phyloP scores from a whole-genome alignment of 1,284 basidiomycete species.

The Trichosporon asahii region DNA sequence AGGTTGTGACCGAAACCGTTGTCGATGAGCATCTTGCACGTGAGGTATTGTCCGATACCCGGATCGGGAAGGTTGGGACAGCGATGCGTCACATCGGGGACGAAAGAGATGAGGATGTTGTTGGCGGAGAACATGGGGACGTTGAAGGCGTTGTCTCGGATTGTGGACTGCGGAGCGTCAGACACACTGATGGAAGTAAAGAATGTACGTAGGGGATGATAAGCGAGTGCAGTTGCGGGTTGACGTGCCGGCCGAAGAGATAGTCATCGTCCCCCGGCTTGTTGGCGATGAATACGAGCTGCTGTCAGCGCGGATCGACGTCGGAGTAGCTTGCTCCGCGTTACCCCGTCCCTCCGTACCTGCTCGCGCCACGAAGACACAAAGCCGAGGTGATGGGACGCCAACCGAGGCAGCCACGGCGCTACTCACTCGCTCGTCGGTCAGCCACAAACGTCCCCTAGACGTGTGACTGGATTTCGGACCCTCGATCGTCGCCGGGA shows the following conservation, averaged over 20 bases:
- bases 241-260: constrained; percentile 17
- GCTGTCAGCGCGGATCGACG: constrained; percentile 6
- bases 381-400: neutral
- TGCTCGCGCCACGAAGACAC: neutral
- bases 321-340: neutral
- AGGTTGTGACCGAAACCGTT: constrained; percentile 42
- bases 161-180: constrained; percentile 18
- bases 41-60: constrained; percentile 34
- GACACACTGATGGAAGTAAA: too few species aligned
- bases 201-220: constrained; percentile 37
- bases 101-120: constrained; percentile 38
- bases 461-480: constrained; percentile 40
- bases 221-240: constrained; percentile 30
- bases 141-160: constrained; percentile 34
- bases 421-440: constrained; percentile 40
- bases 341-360: neutral
- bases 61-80: constrained; percentile 33
- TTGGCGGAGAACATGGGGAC: constrained; percentile 45
- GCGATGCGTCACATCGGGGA: constrained; percentile 28
- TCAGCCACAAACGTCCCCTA: constrained; percentile 41
- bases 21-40: constrained; percentile 36
- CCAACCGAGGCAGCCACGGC: neutral
- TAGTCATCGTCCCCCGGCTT: constrained; percentile 12
- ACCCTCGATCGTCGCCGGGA: constrained; percentile 44
- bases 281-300: constrained; percentile 33